Evolutionary conservation across 805 yeast species (phyloP).

Genomic region (Lachancea waltii): DNA sequence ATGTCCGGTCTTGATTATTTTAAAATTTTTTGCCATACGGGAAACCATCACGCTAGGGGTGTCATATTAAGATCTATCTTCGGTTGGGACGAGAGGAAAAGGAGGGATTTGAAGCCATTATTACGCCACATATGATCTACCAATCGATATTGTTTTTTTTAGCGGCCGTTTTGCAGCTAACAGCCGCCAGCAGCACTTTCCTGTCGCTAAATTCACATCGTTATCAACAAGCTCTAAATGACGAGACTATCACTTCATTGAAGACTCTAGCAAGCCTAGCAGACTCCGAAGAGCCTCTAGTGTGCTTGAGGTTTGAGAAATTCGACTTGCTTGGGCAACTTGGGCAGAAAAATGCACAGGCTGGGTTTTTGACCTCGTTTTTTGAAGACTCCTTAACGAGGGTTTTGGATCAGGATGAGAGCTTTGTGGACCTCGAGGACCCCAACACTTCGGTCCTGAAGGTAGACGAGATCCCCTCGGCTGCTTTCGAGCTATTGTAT

Average conservation of each 20-base stretch:
- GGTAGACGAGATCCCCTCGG: constrained; percentile 14
- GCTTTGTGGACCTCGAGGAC: not conserved
- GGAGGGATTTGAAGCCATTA: not conserved
- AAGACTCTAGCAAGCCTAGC: constrained; percentile 5
- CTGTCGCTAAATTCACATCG: constrained; percentile 14
- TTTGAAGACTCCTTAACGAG: constrained; percentile 15
- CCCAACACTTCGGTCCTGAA: constrained; percentile 1
- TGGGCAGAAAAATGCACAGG: constrained; percentile 8
- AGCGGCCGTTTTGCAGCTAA: constrained; percentile 3
- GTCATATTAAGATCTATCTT: not conserved
- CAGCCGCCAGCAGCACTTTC: constrained; percentile 8
- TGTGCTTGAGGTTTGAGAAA: constrained; percentile 21
- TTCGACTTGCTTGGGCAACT: constrained; percentile 15
- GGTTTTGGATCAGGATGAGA: constrained; percentile 8
- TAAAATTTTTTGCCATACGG: too few species aligned
- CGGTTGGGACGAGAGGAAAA: not conserved
- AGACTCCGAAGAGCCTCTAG: constrained; percentile 17
- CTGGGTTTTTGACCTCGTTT: constrained; percentile 18
- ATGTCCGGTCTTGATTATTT: too few species aligned
- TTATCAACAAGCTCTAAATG: constrained; percentile 7
- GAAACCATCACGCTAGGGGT: too few species aligned
- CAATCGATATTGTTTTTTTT: constrained; percentile 1
- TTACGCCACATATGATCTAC: constrained; percentile 1
- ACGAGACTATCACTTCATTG: constrained; percentile 7
- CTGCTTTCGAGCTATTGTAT: constrained; percentile 20